A percentile compares a stretch with the other conserved stretches of the same genome.
These are phyloP conservation scores for Chenopodium quinoa DNA, from an alignment of 148 eudicot species.

Conservation along the genomic window DNA sequence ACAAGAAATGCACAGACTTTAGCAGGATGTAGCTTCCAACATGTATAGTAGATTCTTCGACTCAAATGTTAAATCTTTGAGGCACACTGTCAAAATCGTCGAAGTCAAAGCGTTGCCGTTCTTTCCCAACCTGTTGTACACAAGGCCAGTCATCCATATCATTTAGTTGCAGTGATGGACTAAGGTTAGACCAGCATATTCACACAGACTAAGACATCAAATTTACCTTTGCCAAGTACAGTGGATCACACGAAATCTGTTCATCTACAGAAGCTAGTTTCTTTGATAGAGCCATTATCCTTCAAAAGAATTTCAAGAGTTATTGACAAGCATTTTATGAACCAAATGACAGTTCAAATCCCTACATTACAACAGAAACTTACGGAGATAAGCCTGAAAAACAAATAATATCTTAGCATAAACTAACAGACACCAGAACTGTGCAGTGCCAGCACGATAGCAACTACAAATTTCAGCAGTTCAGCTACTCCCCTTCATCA, in stretches of 20 bases:
- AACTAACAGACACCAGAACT: neutral
- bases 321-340: neutral
- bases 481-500: neutral
- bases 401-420: neutral
- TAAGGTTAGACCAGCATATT: neutral
- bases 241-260: constrained; percentile 64
- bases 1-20: neutral
- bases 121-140: constrained; percentile 66
- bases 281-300: constrained; percentile 81
- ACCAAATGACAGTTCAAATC: neutral
- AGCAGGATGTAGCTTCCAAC: constrained; percentile 8
- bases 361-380: neutral
- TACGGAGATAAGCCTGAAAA: neutral
- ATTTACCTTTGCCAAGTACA: constrained; percentile 73
- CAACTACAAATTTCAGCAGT: neutral
- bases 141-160: neutral
- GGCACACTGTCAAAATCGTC: constrained; percentile 85
- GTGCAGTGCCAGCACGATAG: too few species aligned
- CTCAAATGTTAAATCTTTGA: constrained; percentile 66
- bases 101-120: constrained; percentile 78
- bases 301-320: constrained; percentile 23
- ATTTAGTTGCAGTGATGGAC: neutral
- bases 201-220: neutral
- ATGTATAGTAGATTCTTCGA: neutral
- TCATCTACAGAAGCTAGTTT: constrained; percentile 79